Evolutionary conservation across 1,284 basidiomycete species (phyloP), one percentile per base, ranked within the genome.

Genomic region (Ceratobasidium sp.): DNA sequence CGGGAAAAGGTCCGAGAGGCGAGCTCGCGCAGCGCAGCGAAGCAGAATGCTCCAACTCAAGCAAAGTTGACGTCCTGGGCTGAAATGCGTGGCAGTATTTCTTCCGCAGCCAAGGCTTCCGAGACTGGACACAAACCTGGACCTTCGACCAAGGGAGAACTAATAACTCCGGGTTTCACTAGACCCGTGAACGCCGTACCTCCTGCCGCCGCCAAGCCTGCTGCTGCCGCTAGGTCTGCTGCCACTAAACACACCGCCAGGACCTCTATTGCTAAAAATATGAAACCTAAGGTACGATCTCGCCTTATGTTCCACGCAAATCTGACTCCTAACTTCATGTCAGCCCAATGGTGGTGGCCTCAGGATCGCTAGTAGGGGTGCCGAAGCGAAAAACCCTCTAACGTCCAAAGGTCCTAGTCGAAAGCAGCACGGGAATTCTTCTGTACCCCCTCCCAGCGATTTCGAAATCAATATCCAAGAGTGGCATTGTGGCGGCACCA

Each of bases 401-500:
- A 48, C 18, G 16, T 35, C 59, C 10, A 62, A 38, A 41, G n/a
- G 16, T 18, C 10, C 65, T 16, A n/a, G 48, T 18, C 46, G 2
- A 4, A 30, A 41, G 20, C 65, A 16, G 16, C 12, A 50, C n/a
- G n/a, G 18, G 12, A 46, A 48, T 16, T 7, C 20, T 18, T 23
- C 41, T 48, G 27, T 38, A 7, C 18, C 38, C 46, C n/a, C 35
- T 33, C 30, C 46, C 30, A 23, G 12, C 33, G 33, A 35, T 8
- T 14, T 57, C 30, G 33, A n/a, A 4, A 30, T 65, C 44, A 23
- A 55, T 3, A 18, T 75, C 38, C n/a, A 66, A 55, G 73, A 75
- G 23, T 75, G 73, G 73, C 66, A 33, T 52, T 75, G 73, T 23
- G 73, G 20, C 16, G 18, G 20, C 41, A 66, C 35, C 50, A 75